Evolutionary conservation across 345 rosid genomes (phyloP).

Genomic region (Eutrema yunnanense): DNA sequence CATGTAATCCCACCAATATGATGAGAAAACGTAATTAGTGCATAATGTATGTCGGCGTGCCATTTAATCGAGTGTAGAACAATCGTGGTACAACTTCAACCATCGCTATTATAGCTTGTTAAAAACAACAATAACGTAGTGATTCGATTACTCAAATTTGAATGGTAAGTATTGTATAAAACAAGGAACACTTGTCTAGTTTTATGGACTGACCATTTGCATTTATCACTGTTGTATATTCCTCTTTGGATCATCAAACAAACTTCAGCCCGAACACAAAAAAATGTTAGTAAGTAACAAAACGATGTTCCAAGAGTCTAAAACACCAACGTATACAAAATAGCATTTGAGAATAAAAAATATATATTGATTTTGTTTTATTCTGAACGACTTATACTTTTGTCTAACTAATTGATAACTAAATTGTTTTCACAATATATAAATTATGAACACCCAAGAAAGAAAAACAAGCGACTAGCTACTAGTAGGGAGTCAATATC

Average conservation of each 20-base stretch:
- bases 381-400: slow-evolving; percentile 1
- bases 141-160: background rate
- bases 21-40: background rate
- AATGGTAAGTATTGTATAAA: background rate
- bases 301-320: background rate
- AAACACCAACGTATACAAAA: background rate
- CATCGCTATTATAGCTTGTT: background rate
- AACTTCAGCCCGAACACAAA: background rate
- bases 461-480: slow-evolving; percentile 6
- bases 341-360: background rate
- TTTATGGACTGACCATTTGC: background rate
- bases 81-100: background rate
- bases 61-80: background rate
- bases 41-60: background rate
- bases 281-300: background rate
- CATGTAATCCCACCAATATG: background rate
- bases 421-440: background rate
- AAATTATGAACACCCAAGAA: background rate
- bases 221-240: background rate
- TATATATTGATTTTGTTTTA: background rate
- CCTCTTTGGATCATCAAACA: background rate
- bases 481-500: slow-evolving; percentile 10
- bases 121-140: background rate
- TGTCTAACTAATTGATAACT: background rate
- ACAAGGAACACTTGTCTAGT: background rate